A percentile compares a stretch with the other conserved stretches of the same genome.
Evolutionary conservation across 2,329 filamentous ascomycete species (phyloP).

Genomic region (Aspergillus aculeatus): DNA sequence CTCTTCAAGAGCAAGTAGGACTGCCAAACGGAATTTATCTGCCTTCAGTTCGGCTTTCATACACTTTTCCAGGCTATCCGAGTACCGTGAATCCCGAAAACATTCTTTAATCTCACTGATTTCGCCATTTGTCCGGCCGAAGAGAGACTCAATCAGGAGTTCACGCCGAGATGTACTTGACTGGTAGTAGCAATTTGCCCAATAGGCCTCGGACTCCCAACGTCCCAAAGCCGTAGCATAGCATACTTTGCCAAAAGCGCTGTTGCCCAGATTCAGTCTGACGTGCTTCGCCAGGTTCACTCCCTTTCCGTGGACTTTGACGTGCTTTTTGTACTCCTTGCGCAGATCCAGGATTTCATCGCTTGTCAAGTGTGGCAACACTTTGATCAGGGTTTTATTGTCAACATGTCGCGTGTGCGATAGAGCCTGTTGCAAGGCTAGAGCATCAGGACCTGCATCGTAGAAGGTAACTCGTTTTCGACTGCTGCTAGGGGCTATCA

Average conservation of each 20-base stretch:
- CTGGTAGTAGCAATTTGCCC: constrained; percentile 98
- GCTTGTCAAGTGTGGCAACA: constrained; percentile 79
- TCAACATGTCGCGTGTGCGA: constrained; percentile 66
- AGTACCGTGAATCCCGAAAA: constrained; percentile 90
- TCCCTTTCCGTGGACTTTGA: constrained; percentile 60
- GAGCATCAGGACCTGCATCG: constrained; percentile 76
- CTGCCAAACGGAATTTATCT: constrained; percentile 91
- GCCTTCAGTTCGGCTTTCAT: constrained; percentile 92
- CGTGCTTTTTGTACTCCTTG: constrained; percentile 84
- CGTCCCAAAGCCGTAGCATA: constrained; percentile 85
- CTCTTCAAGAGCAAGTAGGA: constrained; percentile 80
- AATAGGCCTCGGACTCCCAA: constrained; percentile 94
- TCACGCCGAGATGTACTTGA: constrained; percentile 79
- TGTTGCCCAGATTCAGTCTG: constrained; percentile 50
- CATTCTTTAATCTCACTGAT: constrained; percentile 80
- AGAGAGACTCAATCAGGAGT: constrained; percentile 86
- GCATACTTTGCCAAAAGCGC: constrained; percentile 76
- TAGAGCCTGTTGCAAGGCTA: constrained; percentile 72
- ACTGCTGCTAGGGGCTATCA: constrained; percentile 48
- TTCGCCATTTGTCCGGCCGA: constrained; percentile 87
- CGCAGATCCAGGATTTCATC: constrained; percentile 85
- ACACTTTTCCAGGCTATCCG: constrained; percentile 74
- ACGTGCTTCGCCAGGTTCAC: constrained; percentile 54
- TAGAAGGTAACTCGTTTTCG: constrained; percentile 73
- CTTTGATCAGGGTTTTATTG: constrained; percentile 70